Evolutionary conservation across 129 eudicot genomes (phyloP).

Genomic region (Pittosporum tobira): DNA sequence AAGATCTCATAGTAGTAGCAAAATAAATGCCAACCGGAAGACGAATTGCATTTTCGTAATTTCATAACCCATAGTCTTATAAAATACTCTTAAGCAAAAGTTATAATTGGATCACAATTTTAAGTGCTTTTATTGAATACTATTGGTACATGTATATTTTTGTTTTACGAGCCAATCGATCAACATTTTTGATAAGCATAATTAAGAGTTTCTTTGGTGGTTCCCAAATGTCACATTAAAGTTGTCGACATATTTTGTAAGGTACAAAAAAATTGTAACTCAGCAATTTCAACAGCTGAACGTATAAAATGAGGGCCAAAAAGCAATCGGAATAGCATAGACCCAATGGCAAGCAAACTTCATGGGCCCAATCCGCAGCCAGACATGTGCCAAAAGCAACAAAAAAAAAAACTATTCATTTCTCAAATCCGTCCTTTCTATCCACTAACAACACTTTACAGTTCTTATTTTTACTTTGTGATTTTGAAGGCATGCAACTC

Average conservation of each 20-base stretch:
- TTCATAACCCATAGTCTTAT: no score
- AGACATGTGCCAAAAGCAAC: constrained; percentile 58
- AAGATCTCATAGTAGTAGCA: no score
- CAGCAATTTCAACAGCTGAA: neutral
- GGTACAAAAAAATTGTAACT: neutral
- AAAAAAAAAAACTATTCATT: constrained; percentile 20
- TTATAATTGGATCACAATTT: no score
- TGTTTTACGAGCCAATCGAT: no score
- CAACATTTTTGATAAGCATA: no score
- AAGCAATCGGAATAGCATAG: constrained; percentile 33
- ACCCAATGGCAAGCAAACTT: constrained; percentile 60
- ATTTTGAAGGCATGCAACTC: constrained; percentile 30
- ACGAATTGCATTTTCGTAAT: no score
- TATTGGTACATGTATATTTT: no score
- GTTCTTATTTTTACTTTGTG: constrained; percentile 16
- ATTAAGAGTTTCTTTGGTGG: neutral
- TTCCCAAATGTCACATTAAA: neutral
- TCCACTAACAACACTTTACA: constrained; percentile 36
- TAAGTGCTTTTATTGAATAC: no score
- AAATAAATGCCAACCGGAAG: no score
- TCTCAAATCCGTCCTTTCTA: constrained; percentile 25
- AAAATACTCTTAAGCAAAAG: no score
- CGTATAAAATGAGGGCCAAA: neutral
- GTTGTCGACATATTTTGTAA: no score
- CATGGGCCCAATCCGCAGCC: constrained; percentile 37